Conservation (phyloP, 441 rosid genomes). For the Kokia cookei region DNA sequence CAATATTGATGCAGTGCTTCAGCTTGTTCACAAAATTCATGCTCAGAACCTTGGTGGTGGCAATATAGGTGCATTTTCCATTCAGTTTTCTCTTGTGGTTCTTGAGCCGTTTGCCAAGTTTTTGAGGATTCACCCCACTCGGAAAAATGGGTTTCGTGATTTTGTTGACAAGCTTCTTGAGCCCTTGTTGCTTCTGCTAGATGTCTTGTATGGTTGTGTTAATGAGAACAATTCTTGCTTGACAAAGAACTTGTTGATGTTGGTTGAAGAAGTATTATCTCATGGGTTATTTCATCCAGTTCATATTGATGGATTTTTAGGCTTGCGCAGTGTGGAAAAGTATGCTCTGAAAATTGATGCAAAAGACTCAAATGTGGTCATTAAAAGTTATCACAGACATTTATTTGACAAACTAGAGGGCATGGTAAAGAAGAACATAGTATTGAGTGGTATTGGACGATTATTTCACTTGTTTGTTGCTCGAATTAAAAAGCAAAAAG, state of each 20-base stretch:
- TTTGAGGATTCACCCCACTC: conserved; percentile 65
- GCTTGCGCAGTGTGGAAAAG: conserved; percentile 47
- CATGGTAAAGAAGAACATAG: conserved; percentile 39
- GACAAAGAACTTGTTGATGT: conserved; percentile 33
- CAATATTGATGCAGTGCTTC: conserved; percentile 42
- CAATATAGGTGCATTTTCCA: conserved; percentile 34
- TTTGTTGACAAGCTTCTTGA: conserved; percentile 74
- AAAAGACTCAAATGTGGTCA: conserved; percentile 31
- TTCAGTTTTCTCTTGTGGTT: conserved; percentile 53
- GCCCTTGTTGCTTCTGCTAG: conserved; percentile 56
- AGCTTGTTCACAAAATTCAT: conserved; percentile 42
- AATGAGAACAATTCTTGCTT: conserved; percentile 20
- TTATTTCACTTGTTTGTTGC: conserved; percentile 62
- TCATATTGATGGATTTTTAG: conserved; percentile 79
- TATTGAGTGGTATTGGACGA: conserved; percentile 53
- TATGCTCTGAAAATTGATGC: conserved; percentile 35
- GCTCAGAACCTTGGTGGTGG: conserved; percentile 33
- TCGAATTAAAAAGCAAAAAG: conserved; percentile 53
- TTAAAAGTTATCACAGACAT: conserved; percentile 82
- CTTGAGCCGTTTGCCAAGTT: conserved; percentile 80
- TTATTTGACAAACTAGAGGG: conserved; percentile 60
- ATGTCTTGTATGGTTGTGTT: conserved; percentile 33
- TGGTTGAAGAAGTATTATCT: conserved; percentile 59
- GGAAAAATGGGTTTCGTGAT: conserved; percentile 53
- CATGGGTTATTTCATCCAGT: conserved; percentile 72